Evolutionary conservation across 768 basidiomycete genomes (phyloP).

Genomic region (Auricularia cornea): DNA sequence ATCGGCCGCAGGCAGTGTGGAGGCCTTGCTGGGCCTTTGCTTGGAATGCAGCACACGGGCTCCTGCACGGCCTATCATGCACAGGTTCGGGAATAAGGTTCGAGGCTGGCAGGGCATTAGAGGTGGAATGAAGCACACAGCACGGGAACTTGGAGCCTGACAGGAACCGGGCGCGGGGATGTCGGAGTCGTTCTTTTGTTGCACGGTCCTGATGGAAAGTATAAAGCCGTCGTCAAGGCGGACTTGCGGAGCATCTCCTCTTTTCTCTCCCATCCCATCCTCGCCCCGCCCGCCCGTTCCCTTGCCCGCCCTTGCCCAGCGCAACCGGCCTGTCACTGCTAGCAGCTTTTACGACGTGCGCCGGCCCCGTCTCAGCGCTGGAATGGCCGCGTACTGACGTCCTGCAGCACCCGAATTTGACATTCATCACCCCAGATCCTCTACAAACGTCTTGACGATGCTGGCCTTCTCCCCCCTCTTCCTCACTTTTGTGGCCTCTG

Average conservation of each 20-base stretch:
- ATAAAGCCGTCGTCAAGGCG: not conserved
- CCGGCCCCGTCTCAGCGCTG: conserved; percentile 5
- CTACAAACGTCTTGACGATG: conserved; percentile 24
- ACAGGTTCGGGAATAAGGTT: no score
- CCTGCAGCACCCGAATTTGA: not conserved
- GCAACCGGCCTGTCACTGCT: conserved; percentile 6
- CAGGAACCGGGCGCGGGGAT: not conserved
- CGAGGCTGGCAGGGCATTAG: no score
- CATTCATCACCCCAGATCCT: not conserved
- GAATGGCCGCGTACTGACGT: conserved; percentile 16
- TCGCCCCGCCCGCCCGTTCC: conserved; percentile 7
- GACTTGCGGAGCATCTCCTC: conserved; percentile 5
- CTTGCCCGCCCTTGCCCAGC: conserved; percentile 6
- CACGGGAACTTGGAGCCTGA: no score
- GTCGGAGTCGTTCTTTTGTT: not conserved
- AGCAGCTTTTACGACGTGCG: conserved; percentile 12
- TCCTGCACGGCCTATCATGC: no score
- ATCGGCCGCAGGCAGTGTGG: no score
- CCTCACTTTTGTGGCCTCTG: conserved; percentile 37
- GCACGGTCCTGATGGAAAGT: not conserved
- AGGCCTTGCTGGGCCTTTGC: no score
- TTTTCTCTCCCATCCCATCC: conserved; percentile 6
- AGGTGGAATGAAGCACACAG: no score
- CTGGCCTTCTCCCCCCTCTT: conserved; percentile 34
- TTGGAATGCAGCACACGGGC: no score